These are phyloP conservation scores for Aspergillus transmontanensis DNA, from an alignment of 2,329 filamentous ascomycete genomes.

Conservation along the genomic window DNA sequence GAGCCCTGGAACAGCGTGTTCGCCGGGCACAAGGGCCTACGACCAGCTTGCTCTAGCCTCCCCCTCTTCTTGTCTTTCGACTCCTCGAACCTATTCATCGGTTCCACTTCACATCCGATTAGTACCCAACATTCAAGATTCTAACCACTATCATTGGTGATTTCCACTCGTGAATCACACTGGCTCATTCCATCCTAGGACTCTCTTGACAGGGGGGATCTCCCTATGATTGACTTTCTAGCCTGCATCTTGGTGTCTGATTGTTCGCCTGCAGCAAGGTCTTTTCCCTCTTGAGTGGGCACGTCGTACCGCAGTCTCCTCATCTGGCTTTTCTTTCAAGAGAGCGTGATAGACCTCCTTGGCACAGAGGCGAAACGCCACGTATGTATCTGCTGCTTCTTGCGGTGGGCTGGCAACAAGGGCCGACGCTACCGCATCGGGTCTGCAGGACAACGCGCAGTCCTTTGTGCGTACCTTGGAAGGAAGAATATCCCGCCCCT, in stretches of 20 bases:
- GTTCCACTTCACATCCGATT: background rate
- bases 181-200: background rate
- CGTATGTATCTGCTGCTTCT: background rate
- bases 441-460: background rate
- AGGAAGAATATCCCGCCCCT: background rate
- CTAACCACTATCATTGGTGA: background rate
- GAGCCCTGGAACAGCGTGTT: constrained; percentile 7
- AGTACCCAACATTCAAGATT: background rate
- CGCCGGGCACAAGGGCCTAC: background rate
- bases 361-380: background rate
- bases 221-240: background rate
- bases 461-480: background rate
- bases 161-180: background rate
- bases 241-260: background rate
- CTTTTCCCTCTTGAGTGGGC: background rate
- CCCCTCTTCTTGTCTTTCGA: background rate
- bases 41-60: background rate
- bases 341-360: background rate
- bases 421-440: background rate
- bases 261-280: background rate
- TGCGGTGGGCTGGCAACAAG: background rate
- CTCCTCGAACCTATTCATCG: background rate
- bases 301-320: constrained; percentile 4
- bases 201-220: background rate
- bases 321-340: background rate